Conservation (phyloP, 805 yeast species). For the Hanseniaspora valbyensis region DNA sequence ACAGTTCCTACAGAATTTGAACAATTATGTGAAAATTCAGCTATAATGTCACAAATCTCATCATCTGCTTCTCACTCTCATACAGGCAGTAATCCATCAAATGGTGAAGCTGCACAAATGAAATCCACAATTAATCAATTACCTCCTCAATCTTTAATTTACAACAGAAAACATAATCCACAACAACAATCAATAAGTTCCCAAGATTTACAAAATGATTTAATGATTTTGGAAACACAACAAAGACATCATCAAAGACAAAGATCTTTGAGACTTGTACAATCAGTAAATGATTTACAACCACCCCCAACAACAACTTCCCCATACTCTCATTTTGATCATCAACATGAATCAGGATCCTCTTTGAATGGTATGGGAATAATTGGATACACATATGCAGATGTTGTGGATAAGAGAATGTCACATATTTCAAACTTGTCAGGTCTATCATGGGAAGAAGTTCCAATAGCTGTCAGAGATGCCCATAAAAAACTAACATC, state of each 20-base stretch:
- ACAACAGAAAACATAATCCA: not conserved
- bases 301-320: not conserved
- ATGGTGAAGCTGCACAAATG: not conserved
- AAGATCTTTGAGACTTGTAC: slow-evolving; percentile 12
- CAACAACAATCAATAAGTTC: slow-evolving; percentile 1
- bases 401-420: slow-evolving; percentile 14
- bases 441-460: slow-evolving; percentile 12
- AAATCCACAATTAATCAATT: not conserved
- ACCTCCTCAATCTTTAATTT: not conserved
- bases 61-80: slow-evolving; percentile 3
- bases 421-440: slow-evolving; percentile 15
- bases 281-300: slow-evolving; percentile 12
- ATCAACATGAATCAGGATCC: not conserved
- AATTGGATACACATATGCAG: slow-evolving; percentile 15
- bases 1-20: slow-evolving; percentile 11
- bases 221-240: not conserved
- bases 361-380: slow-evolving; percentile 8
- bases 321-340: not conserved
- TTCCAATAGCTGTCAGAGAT: slow-evolving; percentile 13
- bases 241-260: slow-evolving; percentile 14
- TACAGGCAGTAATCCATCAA: not conserved
- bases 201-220: slow-evolving; percentile 8
- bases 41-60: slow-evolving; percentile 1
- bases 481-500: slow-evolving; percentile 11
- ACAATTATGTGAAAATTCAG: slow-evolving; percentile 12